Base-by-base conservation (phyloP, 805 yeast genomes). In the Teunomyces aglyptinius region DNA sequence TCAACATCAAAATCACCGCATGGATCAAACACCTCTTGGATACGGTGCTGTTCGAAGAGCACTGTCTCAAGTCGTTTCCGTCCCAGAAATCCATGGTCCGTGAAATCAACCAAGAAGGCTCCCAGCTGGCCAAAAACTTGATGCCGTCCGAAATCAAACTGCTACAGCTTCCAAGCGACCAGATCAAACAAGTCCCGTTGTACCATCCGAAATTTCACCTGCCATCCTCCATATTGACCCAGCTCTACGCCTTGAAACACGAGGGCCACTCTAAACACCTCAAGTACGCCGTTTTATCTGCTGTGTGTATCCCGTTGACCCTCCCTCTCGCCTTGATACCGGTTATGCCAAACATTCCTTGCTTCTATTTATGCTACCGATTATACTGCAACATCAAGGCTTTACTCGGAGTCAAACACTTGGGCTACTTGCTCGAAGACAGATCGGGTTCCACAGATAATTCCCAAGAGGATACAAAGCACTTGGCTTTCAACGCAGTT, bases 341-440 rank as follows among this genome's bases (percentile, higher is more conserved):
- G 0, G 73, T 91, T n/a, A 63, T 90, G 3, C 98, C 98, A 16
- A 91, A 91, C 57, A 79, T 91, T 16, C 98, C 98, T 0, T 96
- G 96, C 0, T 86, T 92, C 59, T 92, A 89, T 58, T 65, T 91
- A 36, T 74, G 86, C 2, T 91, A 86, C 61, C 74, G 98, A 50
- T 75, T 86, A 15, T 91, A 89, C 68, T 89, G 96, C 61, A 89
- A 92, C 62, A 75, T 83, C 60, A 86, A 85, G 56, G 96, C 96
- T 0, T 70, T 77, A 50, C 62, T 79, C 35, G 97, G 97, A 0
- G 86, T 88, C 4, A 70, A 75, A 51, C 94, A 89, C 59, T 65
- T 91, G 49, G 66, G 74, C 28, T 77, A 76, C 44, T 68, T 91
- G 45, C 59, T 82, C n/a, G 71, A 74, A 22, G 39, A 36, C 28